phyloP scores from a whole-genome alignment of 805 yeast species.

The Pichia nanzhaoensis region DNA sequence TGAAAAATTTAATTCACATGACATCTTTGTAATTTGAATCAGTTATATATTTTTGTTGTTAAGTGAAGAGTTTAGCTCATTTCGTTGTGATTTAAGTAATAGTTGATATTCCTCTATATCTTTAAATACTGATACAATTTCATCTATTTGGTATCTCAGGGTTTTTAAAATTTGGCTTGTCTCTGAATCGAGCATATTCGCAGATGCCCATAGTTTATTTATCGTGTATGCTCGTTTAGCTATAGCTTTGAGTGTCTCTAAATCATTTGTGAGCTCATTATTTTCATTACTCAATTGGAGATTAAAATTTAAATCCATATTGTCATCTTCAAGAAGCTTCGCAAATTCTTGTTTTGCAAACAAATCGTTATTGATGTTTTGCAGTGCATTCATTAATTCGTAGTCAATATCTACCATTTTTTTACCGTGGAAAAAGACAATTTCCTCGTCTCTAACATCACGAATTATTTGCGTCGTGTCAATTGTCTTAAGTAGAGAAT shows the following conservation, averaged over 20 bases:
- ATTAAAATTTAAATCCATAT: neutral
- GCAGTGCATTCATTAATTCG: slow-evolving; percentile 25
- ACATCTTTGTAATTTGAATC: neutral
- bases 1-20: slow-evolving; percentile 8
- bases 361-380: too few relatives aligned
- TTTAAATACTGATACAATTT: neutral
- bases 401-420: slow-evolving; percentile 11
- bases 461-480: slow-evolving; percentile 15
- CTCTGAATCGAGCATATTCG: slow-evolving; percentile 8
- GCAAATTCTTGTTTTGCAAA: slow-evolving; percentile 5
- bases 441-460: slow-evolving; percentile 14
- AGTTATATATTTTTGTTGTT: neutral
- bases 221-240: slow-evolving; percentile 5
- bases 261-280: neutral
- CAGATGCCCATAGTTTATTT: slow-evolving; percentile 6
- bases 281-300: neutral
- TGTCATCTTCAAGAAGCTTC: slow-evolving; percentile 3
- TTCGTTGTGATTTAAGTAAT: neutral
- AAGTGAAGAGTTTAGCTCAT: slow-evolving; percentile 1
- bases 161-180: slow-evolving; percentile 6
- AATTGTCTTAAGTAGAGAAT: slow-evolving; percentile 12
- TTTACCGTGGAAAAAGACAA: slow-evolving; percentile 10
- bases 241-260: neutral
- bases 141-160: neutral
- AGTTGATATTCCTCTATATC: neutral